These are phyloP conservation scores for Penicillium polonicum DNA, from an alignment of 2,329 filamentous ascomycete species.

Conservation along the genomic window DNA sequence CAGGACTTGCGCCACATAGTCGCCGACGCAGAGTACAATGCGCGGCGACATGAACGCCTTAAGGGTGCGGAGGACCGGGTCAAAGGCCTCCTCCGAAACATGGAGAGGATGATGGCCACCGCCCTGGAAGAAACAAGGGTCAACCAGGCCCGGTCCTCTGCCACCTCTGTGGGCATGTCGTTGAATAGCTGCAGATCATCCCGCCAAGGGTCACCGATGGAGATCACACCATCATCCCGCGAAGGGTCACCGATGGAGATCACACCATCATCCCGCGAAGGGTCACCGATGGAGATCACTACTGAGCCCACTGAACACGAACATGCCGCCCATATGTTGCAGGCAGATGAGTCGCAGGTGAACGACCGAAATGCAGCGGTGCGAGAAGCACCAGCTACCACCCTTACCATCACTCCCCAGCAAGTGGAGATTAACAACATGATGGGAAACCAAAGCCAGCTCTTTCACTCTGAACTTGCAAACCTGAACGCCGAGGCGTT, in stretches of 20 bases:
- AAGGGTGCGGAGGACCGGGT: background rate
- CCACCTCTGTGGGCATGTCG: background rate
- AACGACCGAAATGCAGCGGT: background rate
- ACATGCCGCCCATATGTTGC: background rate
- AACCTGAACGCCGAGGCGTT: background rate
- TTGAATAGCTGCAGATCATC: background rate
- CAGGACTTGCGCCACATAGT: background rate
- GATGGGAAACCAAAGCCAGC: background rate
- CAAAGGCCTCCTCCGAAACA: accelerated
- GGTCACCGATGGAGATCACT: background rate
- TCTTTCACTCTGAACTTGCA: background rate
- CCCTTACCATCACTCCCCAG: background rate
- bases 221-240: too few species aligned
- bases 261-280: background rate
- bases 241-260: too few species aligned
- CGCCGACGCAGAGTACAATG: accelerated
- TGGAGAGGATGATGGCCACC: background rate
- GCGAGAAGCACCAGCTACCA: background rate
- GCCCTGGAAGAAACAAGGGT: background rate
- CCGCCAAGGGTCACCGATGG: too few species aligned
- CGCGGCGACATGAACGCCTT: background rate
- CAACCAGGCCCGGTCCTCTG: background rate
- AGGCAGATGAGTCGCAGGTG: background rate
- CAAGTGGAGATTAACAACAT: background rate
- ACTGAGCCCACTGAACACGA: background rate